Base-by-base conservation (phyloP, 2,329 filamentous ascomycete genomes). In the Neonectria sp. region DNA sequence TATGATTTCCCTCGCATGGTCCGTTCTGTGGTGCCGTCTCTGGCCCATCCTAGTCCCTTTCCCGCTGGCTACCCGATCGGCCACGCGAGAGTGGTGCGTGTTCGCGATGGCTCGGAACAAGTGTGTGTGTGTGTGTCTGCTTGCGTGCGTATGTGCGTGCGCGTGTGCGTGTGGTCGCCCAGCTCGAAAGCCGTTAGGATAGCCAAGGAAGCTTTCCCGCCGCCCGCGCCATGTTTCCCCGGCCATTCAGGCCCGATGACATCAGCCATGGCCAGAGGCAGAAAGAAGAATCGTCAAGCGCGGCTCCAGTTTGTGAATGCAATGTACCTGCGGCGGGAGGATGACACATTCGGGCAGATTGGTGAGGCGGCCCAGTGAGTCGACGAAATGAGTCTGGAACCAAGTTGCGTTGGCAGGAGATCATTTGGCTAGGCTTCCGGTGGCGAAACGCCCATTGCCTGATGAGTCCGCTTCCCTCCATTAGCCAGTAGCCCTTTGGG, bases 11-110 rank as follows among this genome's bases (percentile, higher is more conserved):
- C 60, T 68, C 52, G 60, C 57, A 68, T 57, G 62, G 58, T 31
- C 49, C 60, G 49, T 56, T 40, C 37, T 35, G 21, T 37, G 37
- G 57, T 53, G 57, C 46, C 35, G 33, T 55, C 15, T 33, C n/a
- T 53, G 29, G 35, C 15, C 40, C 24, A 27, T 56, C 37, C 55
- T 52, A 60, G 63, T 66, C 57, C 45, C 45, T 27, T 64, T 63
- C 60, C 51, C 33, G 46, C 46, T 61, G 63, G 46, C 35, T 49
- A 52, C 57, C 57, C 53, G 57, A 61, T 60, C 57, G 33, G 63
- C 57, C 57, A 60, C 63, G 57, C 63, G 63, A 55, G 63, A 61
- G 58, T 66, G 58, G 58, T 48, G 46, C 63, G 59, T 65, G 45
- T 61, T 56, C 29, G 51, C n/a, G 33, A 55, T 31, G 45, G 48